Evolutionary conservation across 257 asterid genomes (phyloP).

Genomic region (Solanum okadae): DNA sequence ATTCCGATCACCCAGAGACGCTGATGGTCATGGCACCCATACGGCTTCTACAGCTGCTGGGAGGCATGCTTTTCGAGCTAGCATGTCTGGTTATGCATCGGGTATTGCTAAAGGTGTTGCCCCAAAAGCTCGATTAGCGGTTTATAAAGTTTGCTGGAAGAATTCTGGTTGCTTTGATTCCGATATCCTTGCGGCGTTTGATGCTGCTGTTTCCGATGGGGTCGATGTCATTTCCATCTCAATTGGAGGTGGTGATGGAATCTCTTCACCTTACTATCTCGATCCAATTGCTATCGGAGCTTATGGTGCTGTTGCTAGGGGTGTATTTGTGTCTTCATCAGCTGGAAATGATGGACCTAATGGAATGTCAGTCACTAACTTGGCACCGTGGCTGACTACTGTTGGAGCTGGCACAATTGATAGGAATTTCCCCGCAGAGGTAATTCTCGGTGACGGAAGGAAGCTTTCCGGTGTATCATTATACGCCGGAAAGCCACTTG

Average conservation of each 20-base stretch:
- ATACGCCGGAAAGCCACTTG: constrained; percentile 63
- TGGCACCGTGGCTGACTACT: constrained; percentile 95
- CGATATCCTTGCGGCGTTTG: constrained; percentile 91
- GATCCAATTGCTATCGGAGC: constrained; percentile 98
- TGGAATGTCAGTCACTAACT: constrained; percentile 89
- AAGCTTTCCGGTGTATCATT: constrained; percentile 70
- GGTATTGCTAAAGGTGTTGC: constrained; percentile 98
- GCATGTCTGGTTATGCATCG: constrained; percentile 86
- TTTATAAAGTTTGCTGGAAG: constrained; percentile 95
- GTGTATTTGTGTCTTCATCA: constrained; percentile 81
- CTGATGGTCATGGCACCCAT: constrained; percentile 98
- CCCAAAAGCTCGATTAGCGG: constrained; percentile 84
- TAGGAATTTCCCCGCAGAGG: constrained; percentile 76
- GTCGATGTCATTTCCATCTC: constrained; percentile 92
- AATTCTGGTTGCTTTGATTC: constrained; percentile 91
- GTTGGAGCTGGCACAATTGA: constrained; percentile 97
- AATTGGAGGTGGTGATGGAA: constrained; percentile 91
- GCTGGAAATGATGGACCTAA: constrained; percentile 98
- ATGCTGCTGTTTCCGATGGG: constrained; percentile 82
- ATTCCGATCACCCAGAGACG: constrained; percentile 79
- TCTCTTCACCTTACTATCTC: constrained; percentile 88
- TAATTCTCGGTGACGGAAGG: constrained; percentile 55
- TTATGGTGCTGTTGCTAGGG: constrained; percentile 93
- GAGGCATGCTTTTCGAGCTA: constrained; percentile 61
- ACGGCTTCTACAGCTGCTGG: constrained; percentile 99